Percentiles rank a stretch among this genome's conserved stretches.
Conservation (phyloP, 805 yeast species). For the Clavispora fructus region DNA sequence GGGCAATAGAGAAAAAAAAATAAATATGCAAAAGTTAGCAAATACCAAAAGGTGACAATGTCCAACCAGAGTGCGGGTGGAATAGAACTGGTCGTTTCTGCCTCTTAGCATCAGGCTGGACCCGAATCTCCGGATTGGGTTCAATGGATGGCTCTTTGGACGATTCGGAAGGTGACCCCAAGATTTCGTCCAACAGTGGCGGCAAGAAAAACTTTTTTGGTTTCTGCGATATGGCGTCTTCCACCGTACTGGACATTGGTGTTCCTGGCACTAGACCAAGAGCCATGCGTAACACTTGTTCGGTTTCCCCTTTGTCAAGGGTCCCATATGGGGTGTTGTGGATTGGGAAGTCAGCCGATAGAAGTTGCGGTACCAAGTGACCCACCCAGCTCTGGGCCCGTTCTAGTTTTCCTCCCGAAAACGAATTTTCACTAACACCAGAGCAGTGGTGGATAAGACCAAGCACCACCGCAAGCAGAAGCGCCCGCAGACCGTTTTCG, state of each 20-base stretch:
- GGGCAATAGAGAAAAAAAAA: too few species aligned
- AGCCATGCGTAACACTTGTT: neutral
- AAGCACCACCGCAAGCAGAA: neutral
- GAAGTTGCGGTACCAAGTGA: neutral
- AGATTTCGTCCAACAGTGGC: conserved; percentile 1
- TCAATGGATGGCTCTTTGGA: neutral
- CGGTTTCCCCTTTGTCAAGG: neutral
- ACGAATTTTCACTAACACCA: neutral
- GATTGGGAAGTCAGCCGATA: neutral
- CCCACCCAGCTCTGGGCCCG: neutral
- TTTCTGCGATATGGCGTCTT: neutral
- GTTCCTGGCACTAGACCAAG: neutral
- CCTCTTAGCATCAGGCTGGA: neutral
- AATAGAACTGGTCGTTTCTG: neutral
- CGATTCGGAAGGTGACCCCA: neutral
- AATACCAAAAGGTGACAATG: neutral
- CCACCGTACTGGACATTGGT: neutral
- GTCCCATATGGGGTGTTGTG: neutral
- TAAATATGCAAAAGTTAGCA: neutral
- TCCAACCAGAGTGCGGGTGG: neutral
- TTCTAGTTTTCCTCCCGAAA: neutral
- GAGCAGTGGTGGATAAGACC: neutral
- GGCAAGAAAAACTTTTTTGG: neutral
- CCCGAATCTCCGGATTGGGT: neutral
- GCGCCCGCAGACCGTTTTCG: neutral